These are phyloP conservation scores for Soucietia sequanensis DNA, from an alignment of 805 yeast species.

Conservation along the genomic window DNA sequence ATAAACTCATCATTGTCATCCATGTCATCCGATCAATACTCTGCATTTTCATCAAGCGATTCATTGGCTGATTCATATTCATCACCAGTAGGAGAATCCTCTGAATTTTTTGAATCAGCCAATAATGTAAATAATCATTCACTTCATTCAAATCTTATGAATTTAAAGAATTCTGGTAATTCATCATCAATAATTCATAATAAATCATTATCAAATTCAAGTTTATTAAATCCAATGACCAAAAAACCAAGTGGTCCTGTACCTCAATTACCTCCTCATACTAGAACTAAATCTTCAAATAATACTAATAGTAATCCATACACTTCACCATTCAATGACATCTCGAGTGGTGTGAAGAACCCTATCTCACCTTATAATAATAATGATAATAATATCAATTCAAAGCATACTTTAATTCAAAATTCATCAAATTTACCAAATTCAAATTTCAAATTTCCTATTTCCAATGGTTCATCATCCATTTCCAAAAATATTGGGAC, in stretches of 20 bases:
- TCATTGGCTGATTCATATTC: slow-evolving; percentile 26
- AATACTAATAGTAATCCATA: slow-evolving; percentile 2
- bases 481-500: background rate
- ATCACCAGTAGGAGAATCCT: slow-evolving; percentile 21
- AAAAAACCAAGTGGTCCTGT: slow-evolving; percentile 13
- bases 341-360: too few species aligned
- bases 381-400: background rate
- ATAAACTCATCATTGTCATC: slow-evolving; percentile 31
- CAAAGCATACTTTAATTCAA: background rate
- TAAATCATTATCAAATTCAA: slow-evolving; percentile 2
- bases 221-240: slow-evolving; percentile 11
- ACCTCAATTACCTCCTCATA: slow-evolving; percentile 10
- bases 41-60: slow-evolving; percentile 28
- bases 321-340: slow-evolving; percentile 3
- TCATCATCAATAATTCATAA: background rate
- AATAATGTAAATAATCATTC: slow-evolving; percentile 8
- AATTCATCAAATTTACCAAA: slow-evolving; percentile 4
- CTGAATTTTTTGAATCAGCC: slow-evolving; percentile 22
- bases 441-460: slow-evolving; percentile 10
- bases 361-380: too few species aligned
- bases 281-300: background rate
- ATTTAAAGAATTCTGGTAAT: background rate
- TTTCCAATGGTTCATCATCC: slow-evolving; percentile 5
- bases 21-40: slow-evolving; percentile 21
- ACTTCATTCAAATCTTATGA: background rate